These are phyloP conservation scores for Citrus sinensis DNA, from an alignment of 345 rosid genomes.

Conservation along the genomic window DVS_A1.0 CM039169.1:28015501-28016000, in stretches of 20 bases:
- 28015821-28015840: neutral
- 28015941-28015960: neutral
- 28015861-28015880: neutral
- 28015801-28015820: neutral
- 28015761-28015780: neutral
- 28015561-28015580: constrained; percentile 66
- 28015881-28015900: neutral
- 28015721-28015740: neutral
- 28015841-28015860: neutral
- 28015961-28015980: neutral
- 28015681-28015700: constrained; percentile 13
- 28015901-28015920: neutral
- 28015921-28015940: neutral
- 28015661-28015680: constrained; percentile 24
- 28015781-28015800: neutral
- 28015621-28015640: constrained; percentile 91
- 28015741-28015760: neutral
- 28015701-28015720: neutral
- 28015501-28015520: constrained; percentile 75
- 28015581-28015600: constrained; percentile 67
- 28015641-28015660: constrained; percentile 89
- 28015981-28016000: neutral
- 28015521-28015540: constrained; percentile 80
- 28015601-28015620: constrained; percentile 78
- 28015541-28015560: constrained; percentile 81